These are phyloP conservation scores for Psophocarpus tetragonolobus DNA, from an alignment of 306 rosid species.

Conservation along the genomic window DNA sequence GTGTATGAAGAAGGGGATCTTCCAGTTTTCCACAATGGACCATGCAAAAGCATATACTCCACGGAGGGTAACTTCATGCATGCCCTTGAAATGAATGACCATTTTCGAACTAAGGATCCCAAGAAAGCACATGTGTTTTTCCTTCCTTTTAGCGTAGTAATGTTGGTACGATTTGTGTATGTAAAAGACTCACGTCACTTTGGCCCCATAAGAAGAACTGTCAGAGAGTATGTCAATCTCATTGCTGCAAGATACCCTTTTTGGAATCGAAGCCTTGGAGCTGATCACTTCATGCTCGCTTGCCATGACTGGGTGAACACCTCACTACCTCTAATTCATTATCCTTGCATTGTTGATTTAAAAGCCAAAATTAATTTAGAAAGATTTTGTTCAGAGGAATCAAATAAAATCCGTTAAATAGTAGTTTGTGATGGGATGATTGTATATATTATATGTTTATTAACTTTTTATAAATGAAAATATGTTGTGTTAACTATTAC, in stretches of 20 bases:
- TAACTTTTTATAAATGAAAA: no score
- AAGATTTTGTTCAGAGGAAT: no score
- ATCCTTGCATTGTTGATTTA: not conserved
- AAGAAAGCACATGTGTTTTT: slow-evolving; percentile 77
- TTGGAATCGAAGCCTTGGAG: slow-evolving; percentile 91
- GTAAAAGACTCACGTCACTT: slow-evolving; percentile 58
- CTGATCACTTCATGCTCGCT: slow-evolving; percentile 86
- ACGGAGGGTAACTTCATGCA: slow-evolving; percentile 84
- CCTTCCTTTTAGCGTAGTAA: slow-evolving; percentile 72
- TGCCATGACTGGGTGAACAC: slow-evolving; percentile 86
- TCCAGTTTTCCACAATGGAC: slow-evolving; percentile 82
- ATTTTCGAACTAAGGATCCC: slow-evolving; percentile 66
- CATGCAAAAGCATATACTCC: slow-evolving; percentile 92
- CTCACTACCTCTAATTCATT: not conserved
- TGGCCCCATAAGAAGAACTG: slow-evolving; percentile 57
- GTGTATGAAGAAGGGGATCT: slow-evolving; percentile 87
- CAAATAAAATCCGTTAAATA: no score
- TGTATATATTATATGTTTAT: no score
- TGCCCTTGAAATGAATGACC: slow-evolving; percentile 59
- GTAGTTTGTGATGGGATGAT: not conserved
- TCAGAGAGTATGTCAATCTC: slow-evolving; percentile 61
- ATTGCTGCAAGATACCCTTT: slow-evolving; percentile 58
- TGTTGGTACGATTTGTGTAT: slow-evolving; percentile 74
- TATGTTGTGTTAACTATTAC: no score
- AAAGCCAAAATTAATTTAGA: not conserved